Evolutionary conservation across 2,329 filamentous ascomycete species (phyloP).

Genomic region (Fusarium oligoseptatum): DNA sequence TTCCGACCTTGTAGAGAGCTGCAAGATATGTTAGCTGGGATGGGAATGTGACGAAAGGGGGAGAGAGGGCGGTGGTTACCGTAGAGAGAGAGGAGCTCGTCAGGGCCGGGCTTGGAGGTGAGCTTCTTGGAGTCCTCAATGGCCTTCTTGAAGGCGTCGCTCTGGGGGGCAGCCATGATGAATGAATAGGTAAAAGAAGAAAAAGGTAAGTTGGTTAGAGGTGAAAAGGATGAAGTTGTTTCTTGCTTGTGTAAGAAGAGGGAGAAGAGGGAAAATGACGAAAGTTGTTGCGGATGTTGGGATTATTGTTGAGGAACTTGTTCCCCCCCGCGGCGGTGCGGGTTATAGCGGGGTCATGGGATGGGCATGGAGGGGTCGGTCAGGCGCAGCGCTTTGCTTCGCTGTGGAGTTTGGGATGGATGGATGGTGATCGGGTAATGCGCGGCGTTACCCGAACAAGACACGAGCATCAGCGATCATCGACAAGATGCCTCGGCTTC

Average conservation of each 20-base stretch:
- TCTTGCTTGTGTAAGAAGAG: conserved; percentile 3
- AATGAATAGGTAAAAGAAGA: conserved; percentile 12
- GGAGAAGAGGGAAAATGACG: conserved; percentile 3
- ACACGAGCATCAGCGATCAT: not conserved
- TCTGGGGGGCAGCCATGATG: conserved; percentile 58
- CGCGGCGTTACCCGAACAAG: not conserved
- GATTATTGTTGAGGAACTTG: conserved; percentile 42
- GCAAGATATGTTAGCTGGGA: conserved; percentile 7
- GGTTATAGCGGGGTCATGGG: conserved; percentile 43
- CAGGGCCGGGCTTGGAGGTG: conserved; percentile 72
- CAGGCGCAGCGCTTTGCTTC: not conserved
- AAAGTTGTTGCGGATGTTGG: conserved; percentile 33
- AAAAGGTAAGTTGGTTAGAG: conserved; percentile 7
- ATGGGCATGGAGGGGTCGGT: conserved; percentile 35
- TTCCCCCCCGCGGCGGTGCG: conserved; percentile 23
- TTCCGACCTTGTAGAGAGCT: conserved; percentile 72
- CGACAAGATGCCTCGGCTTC: not conserved
- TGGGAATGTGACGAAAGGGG: not conserved
- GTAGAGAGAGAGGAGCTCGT: conserved; percentile 75
- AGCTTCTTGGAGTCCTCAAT: conserved; percentile 76
- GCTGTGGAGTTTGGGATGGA: not conserved
- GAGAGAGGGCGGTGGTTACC: conserved; percentile 56
- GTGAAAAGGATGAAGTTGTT: not conserved
- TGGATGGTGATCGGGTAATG: not conserved
- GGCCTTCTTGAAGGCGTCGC: conserved; percentile 67